phyloP scores from a whole-genome alignment of 176 grass and related monocot species.

The Avena insularis region DNA sequence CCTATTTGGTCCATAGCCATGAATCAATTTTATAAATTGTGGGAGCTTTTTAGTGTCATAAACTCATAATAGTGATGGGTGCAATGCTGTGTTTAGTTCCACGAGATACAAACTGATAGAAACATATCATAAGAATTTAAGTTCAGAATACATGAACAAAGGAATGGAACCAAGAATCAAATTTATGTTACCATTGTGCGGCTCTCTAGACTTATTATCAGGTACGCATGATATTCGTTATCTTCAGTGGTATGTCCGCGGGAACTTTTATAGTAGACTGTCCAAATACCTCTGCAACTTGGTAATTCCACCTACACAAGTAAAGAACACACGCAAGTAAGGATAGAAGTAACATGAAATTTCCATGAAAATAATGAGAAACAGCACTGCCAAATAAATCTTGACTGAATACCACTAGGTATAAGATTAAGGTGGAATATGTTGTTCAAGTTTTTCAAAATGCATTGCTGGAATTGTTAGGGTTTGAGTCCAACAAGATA shows the following conservation, averaged over 20 bases:
- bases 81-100: background rate
- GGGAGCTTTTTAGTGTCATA: background rate
- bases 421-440: background rate
- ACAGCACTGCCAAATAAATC: background rate
- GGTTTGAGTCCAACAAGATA: background rate
- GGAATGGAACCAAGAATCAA: conserved; percentile 29
- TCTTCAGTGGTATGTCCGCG: conserved; percentile 74
- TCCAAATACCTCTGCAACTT: conserved; percentile 98
- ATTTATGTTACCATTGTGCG: conserved; percentile 80
- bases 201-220: conserved; percentile 95
- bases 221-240: conserved; percentile 97
- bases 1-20: background rate
- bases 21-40: background rate
- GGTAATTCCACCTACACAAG: conserved; percentile 79
- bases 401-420: conserved; percentile 17
- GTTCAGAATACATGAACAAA: conserved; percentile 1
- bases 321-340: conserved; percentile 42
- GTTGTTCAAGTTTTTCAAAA: conserved; percentile 8
- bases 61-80: background rate
- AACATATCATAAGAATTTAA: conserved; percentile 18
- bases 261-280: conserved; percentile 93
- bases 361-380: background rate
- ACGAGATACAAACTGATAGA: background rate
- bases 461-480: background rate
- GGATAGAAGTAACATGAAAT: background rate